Evolutionary conservation across 176 grass and related monocot species (phyloP).

Genomic region (Musa troglodytarum): DNA sequence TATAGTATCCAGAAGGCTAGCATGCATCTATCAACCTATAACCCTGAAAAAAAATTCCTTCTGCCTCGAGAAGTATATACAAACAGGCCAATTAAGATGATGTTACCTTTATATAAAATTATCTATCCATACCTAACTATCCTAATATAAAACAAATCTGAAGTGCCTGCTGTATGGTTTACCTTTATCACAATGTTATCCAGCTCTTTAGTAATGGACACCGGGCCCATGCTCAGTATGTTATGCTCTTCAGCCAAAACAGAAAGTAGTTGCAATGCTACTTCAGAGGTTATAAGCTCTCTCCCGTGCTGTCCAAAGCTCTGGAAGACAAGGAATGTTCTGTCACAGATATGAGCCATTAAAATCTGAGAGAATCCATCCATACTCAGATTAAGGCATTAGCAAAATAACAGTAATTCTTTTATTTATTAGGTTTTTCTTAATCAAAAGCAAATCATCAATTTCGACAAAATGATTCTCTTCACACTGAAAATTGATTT

Average conservation of each 20-base stretch:
- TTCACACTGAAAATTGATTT: background rate
- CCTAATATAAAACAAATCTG: background rate
- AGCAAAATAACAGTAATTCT: slow-evolving; percentile 1
- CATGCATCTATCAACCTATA: too few relatives aligned
- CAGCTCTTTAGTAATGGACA: slow-evolving; percentile 56
- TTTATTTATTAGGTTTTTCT: background rate
- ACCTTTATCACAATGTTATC: slow-evolving; percentile 94
- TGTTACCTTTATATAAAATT: too few relatives aligned
- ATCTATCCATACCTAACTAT: too few relatives aligned
- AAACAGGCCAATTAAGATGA: too few relatives aligned
- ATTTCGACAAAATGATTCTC: background rate
- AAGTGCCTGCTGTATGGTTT: background rate
- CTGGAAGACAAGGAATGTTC: slow-evolving; percentile 98
- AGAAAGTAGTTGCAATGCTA: slow-evolving; percentile 71
- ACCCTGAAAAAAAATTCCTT: background rate
- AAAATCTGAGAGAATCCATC: slow-evolving; percentile 23
- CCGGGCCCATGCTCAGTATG: slow-evolving; percentile 43
- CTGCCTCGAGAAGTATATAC: background rate
- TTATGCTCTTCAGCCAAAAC: slow-evolving; percentile 62
- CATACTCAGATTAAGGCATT: background rate
- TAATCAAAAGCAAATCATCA: background rate
- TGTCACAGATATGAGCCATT: slow-evolving; percentile 67
- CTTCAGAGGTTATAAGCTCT: slow-evolving; percentile 96
- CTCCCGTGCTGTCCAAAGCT: slow-evolving; percentile 99
- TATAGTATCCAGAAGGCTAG: too few relatives aligned